These are phyloP conservation scores for Delonix regia DNA, from an alignment of 306 rosid genomes.

Conservation along the genomic window DNA sequence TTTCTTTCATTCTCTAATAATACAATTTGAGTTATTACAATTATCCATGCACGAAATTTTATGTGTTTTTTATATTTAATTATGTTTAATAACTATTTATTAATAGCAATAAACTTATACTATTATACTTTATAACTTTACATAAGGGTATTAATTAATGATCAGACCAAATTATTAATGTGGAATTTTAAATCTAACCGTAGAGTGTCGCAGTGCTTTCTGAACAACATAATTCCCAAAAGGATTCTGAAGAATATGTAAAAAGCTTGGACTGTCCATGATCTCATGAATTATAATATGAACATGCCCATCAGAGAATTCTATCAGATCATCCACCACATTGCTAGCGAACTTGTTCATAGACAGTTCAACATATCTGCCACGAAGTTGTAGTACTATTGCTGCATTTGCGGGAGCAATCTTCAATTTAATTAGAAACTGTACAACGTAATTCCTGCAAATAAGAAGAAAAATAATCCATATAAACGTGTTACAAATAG, in stretches of 20 bases:
- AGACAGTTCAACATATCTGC: conserved; percentile 35
- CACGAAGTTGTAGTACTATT: conserved; percentile 17
- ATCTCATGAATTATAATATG: conserved; percentile 34
- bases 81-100: too few relatives aligned
- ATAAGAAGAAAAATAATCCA: too few relatives aligned
- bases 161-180: too few relatives aligned
- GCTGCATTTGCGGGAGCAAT: background rate
- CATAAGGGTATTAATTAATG: too few relatives aligned
- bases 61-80: too few relatives aligned
- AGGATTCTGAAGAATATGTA: conserved; percentile 34
- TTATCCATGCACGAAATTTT: too few relatives aligned
- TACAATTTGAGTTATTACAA: too few relatives aligned
- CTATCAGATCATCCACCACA: conserved; percentile 47
- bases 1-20: too few relatives aligned
- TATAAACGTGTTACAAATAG: too few relatives aligned
- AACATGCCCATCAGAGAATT: background rate
- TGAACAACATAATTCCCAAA: conserved; percentile 59
- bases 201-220: conserved; percentile 33
- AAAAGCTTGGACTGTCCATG: conserved; percentile 18
- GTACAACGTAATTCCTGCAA: conserved; percentile 56
- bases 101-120: too few relatives aligned
- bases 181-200: conserved; percentile 42
- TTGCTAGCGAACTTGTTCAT: conserved; percentile 51
- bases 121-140: too few relatives aligned
- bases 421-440: conserved; percentile 22